Evolutionary conservation across 1,284 basidiomycete genomes (phyloP), one percentile per base, ranked within the genome.

Genomic region (Fomes fomentarius): DNA sequence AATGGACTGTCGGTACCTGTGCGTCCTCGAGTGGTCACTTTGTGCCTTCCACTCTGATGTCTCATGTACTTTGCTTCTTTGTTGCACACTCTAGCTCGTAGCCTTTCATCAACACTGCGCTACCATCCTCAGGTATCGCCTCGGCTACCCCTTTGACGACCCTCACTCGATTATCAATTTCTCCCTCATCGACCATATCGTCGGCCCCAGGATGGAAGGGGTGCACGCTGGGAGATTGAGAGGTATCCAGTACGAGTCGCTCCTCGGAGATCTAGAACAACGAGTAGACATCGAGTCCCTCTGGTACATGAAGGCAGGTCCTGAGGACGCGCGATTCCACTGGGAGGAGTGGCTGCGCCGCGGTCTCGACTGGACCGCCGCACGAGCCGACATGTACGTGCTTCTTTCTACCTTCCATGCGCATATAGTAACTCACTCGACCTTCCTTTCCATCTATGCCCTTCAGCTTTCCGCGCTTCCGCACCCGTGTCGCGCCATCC

Each of bases 381-480:
- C 31, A n/a, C 48, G 60, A 22, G 63, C 67, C 9, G 64, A 68
- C 46, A 52, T 60, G 63, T 66, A 42, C 14, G 64, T 54, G 7
- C 12, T 12, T 30, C 12, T 30, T n/a, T n/a, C n/a, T n/a, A n/a
- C 28, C 28, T 30, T 11, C 10, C 25, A n/a, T n/a, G 35, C 37
- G 30, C 38, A 39, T 35, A 33, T 45, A 39, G 22, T 45, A n/a
- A n/a, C 38, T 24, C 26, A 7, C 11, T 34, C 17, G n/a, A n/a
- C n/a, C n/a, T n/a, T n/a, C n/a, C n/a, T n/a, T n/a, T n/a, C n/a
- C n/a, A n/a, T n/a, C n/a, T n/a, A n/a, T n/a, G n/a, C n/a, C n/a
- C n/a, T n/a, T n/a, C 40, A 69, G 66, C 19, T 68, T 69, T 41
- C 66, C 66, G 14, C 57, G 57, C 11, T 65, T 67, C 58, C 57